Base-by-base conservation (phyloP, 768 basidiomycete genomes). In the Wakefieldia striispora region DNA sequence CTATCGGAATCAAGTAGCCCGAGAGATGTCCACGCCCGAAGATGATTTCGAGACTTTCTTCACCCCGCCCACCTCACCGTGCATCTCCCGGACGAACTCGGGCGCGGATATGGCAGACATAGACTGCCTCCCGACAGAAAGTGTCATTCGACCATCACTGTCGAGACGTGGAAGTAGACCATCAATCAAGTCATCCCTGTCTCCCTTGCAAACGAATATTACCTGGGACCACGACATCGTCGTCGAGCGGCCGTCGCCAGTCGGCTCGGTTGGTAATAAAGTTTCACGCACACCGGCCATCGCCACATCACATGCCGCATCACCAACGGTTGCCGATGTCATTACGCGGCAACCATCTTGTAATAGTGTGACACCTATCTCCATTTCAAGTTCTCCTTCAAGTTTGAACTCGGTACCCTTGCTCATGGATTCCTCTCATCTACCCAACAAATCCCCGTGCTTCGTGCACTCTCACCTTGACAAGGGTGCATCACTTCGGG, bases 381-480 rank as follows among this genome's bases (percentile, higher is more conserved):
- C 61, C 56, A 48, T 53, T 42, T 58, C 66, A 35, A 70, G 61
- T 23, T 70, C 68, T 8, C 60, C 60, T 24, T 64, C 66, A 16
- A 67, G 55, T 43, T 53, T 66, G 40, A 44, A 54, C 36, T 53
- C 58, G 50, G 55, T 63, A 57, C 55, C 66, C 48, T 50, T 53
- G 41, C 47, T 53, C 1, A 68, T 69, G 61, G 51, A 69, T 43
- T 21, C 64, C 3, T 56, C 55, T 13, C 50, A 50, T 34, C n/a
- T 53, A 2, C 58, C 64, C 9, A 42, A 20, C 4, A 72, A 76
- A 39, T 93, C 91, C 0, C 94, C 94, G 10, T 97, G 92, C 64
- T 95, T 94, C 69, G 84, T 97, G 33, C 94, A 97, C 72, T 93
- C 90, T 0, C 82, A 90, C 57, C 86, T 97, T 41, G 89, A 95